Percentiles rank a stretch among this genome's conserved stretches.
phyloP scores from a whole-genome alignment of 2,329 filamentous ascomycete genomes.

The Aureobasidium leucospermi region DNA sequence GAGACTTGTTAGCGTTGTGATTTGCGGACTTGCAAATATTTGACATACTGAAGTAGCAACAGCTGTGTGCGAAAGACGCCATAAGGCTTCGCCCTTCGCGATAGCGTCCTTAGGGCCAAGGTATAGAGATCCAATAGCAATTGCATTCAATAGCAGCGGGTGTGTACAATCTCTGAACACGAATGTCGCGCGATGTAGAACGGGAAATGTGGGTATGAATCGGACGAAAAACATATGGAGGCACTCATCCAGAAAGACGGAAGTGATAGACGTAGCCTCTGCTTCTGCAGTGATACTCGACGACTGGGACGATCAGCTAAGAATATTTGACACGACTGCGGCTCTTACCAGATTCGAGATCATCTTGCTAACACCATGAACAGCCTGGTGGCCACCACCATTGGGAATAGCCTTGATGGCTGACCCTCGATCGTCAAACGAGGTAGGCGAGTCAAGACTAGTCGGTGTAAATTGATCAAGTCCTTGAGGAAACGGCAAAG shows the following conservation, averaged over 20 bases:
- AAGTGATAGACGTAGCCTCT: slow-evolving; percentile 37
- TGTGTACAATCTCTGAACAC: slow-evolving; percentile 39
- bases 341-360: slow-evolving; percentile 34
- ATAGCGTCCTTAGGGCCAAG: slow-evolving; percentile 37
- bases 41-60: slow-evolving; percentile 32
- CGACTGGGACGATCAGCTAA: slow-evolving; percentile 24
- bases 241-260: slow-evolving; percentile 40
- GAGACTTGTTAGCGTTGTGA: neutral
- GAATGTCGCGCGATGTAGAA: slow-evolving; percentile 39
- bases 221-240: slow-evolving; percentile 42
- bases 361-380: slow-evolving; percentile 40
- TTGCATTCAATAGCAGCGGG: slow-evolving; percentile 37
- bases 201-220: slow-evolving; percentile 40
- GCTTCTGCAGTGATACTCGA: slow-evolving; percentile 39
- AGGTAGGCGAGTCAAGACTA: slow-evolving; percentile 19
- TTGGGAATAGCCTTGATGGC: slow-evolving; percentile 33
- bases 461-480: slow-evolving; percentile 26
- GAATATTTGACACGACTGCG: neutral
- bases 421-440: slow-evolving; percentile 30
- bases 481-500: slow-evolving; percentile 31
- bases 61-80: slow-evolving; percentile 39
- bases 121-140: slow-evolving; percentile 41
- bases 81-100: slow-evolving; percentile 38
- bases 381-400: slow-evolving; percentile 36
- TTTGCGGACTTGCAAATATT: neutral